Conservation (phyloP, 345 rosid genomes). For the Bretschneidera sinensis region DNA sequence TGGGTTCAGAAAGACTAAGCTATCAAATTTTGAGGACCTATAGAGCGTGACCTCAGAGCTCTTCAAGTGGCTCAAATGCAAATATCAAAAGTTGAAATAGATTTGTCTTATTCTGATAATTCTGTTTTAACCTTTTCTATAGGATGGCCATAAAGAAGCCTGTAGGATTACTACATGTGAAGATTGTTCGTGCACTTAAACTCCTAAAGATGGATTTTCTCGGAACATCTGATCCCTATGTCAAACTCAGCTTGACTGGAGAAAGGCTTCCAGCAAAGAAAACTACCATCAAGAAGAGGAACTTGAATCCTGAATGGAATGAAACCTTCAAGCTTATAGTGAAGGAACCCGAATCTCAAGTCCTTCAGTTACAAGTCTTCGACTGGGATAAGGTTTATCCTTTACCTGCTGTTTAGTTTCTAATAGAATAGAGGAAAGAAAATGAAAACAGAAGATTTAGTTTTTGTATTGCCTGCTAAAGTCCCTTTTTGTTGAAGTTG, state of each 20-base stretch:
- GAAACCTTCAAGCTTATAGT: slow-evolving; percentile 45
- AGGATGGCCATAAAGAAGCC: slow-evolving; percentile 44
- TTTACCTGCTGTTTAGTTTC: neutral
- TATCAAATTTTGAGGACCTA: neutral
- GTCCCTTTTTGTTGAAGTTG: neutral
- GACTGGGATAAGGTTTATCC: slow-evolving; percentile 52
- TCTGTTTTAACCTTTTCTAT: slow-evolving; percentile 2
- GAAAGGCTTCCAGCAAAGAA: slow-evolving; percentile 40
- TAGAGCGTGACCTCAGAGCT: neutral
- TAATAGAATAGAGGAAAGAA: neutral
- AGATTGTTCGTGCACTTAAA: slow-evolving; percentile 33
- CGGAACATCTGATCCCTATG: slow-evolving; percentile 58
- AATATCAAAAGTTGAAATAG: neutral
- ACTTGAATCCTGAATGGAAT: slow-evolving; percentile 50
- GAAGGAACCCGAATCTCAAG: slow-evolving; percentile 43
- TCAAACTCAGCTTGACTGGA: slow-evolving; percentile 34
- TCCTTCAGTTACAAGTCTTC: slow-evolving; percentile 37
- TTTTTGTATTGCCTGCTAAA: too few relatives aligned
- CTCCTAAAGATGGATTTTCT: slow-evolving; percentile 45
- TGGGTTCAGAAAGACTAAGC: neutral
- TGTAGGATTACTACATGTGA: slow-evolving; percentile 44
- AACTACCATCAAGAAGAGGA: slow-evolving; percentile 41
- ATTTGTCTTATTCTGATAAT: neutral
- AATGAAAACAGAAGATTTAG: too few relatives aligned
- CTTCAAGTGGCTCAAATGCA: neutral